Base-by-base conservation (phyloP, 164 flowering plant species). In the Brasenia schreberi region DNA sequence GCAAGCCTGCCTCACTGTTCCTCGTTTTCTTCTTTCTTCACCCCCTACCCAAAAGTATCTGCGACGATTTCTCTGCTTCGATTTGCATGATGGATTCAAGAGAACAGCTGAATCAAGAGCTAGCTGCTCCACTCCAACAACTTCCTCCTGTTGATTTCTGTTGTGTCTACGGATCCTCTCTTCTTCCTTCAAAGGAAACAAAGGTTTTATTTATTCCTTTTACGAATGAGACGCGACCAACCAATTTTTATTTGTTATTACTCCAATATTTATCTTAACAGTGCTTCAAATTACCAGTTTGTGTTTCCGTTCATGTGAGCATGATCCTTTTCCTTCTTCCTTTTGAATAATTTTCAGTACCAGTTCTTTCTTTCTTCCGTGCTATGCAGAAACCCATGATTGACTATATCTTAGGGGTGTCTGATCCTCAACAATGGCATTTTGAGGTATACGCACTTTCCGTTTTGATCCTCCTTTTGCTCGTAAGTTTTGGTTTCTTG, bases 351-450 rank as follows among this genome's bases (percentile, higher is more conserved):
- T 16, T 39, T 43, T 60, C n/a, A 7, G n/a, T 60, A 60, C 63
- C 19, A 60, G n/a, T 9, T 6, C 9, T 11, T 73, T 66, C 64
- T 58, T 44, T 69, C 60, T 66, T 58, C 61, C 83, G 92, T 60
- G 17, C 11, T 17, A 65, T 62, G 39, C 65, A 62, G 77, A 84
- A 62, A 74, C 82, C 19, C 4, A 91, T 91, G 97, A 75, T 87
- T 16, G 99, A 94, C 79, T 91, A 77, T 73, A 89, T 94, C 67
- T 73, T 94, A 49, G 96, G 97, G 42, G 97, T 94, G 18, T 76
- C 88, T 66, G 90, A 94, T 84, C 97, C 99, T 19, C n/a, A 67
- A 75, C 82, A 83, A 58, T 94, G 99, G 99, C 99, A 91, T 77
- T 63, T 86, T 66, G 77, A 90, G 89, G 98, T 89, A 68, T 27